Base-by-base conservation (phyloP, 805 yeast species). In the Cyberlindnera subsufficiens region DNA sequence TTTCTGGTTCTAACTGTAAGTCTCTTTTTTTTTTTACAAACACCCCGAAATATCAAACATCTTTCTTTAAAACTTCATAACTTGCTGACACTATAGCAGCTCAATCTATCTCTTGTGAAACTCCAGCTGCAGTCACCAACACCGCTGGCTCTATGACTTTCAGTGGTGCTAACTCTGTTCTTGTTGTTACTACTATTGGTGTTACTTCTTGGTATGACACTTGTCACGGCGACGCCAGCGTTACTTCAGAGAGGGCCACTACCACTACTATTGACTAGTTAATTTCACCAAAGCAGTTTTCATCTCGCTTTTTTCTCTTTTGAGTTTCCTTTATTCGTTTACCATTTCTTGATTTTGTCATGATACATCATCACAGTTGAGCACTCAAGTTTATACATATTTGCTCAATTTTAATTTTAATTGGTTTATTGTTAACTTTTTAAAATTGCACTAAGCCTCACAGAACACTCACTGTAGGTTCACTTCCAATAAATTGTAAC, bases 201-300 rank as follows among this genome's bases (percentile, higher is more conserved):
- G 44, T 46, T 19, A 46, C 47, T 17, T 13, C 22, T 3, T 49
- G 6, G 17, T 32, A 17, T n/a, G 51, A 49, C 35, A 46, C 53
- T 15, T 46, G 51, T 27, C 33, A 44, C 31, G 50, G 50, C 27
- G 20, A 37, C 33, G 36, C 38, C 15, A n/a, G 32, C 8, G n/a
- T 35, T 20, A 37, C 35, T 20, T 13, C 37, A 20, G 14, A 14
- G 13, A 19, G n/a, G 5, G 29, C 18, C 25, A 37, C 31, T 15
- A 37, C 33, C 33, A 37, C 33, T 8, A 37, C 39, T 13, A 30
- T 30, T 11, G 39, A 37, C 13, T 37, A 32, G 17, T 37, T 25
- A 32, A 30, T 37, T 25, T 22, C 27, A 22, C 27, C 11, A 22
- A 2, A 2, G 4, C 27, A 22, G 10, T 8, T 4, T 22, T 11